A percentile compares a stretch with the other conserved stretches of the same genome.
Conservation (phyloP, 129 eudicot genomes). For the Pittosporum tobira region DNA sequence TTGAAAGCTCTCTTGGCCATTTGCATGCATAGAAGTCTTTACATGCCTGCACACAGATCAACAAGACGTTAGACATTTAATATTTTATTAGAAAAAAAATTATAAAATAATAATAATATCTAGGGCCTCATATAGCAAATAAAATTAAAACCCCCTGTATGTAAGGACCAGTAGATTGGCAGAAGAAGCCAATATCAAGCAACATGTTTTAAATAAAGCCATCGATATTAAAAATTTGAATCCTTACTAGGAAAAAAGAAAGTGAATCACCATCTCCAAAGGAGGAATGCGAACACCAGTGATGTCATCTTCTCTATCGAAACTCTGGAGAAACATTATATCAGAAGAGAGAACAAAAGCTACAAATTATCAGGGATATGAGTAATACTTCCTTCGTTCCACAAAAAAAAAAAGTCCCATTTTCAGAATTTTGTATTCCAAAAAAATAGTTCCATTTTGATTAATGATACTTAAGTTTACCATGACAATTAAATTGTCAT, state of each 20-base stretch:
- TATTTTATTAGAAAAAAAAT: neutral
- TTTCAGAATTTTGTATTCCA: too few species aligned
- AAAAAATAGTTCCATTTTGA: too few species aligned
- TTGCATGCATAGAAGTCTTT: constrained; percentile 60
- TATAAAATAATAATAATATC: neutral
- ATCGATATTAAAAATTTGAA: constrained; percentile 6
- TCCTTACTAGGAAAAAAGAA: constrained; percentile 50
- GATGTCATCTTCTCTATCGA: constrained; percentile 47
- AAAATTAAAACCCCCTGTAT: too few species aligned
- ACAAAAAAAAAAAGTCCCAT: too few species aligned
- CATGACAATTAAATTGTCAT: too few species aligned
- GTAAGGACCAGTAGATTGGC: too few species aligned
- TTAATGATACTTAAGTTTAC: too few species aligned
- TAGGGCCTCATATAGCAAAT: neutral
- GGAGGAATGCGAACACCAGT: constrained; percentile 44
- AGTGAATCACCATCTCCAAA: constrained; percentile 60
- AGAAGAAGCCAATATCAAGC: neutral
- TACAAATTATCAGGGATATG: too few species aligned
- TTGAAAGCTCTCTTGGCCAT: constrained; percentile 39
- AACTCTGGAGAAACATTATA: constrained; percentile 29
- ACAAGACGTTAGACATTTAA: neutral
- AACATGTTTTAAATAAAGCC: neutral
- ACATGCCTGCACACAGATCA: constrained; percentile 31
- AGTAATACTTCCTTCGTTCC: too few species aligned
- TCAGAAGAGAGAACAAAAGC: neutral